A percentile compares a stretch with the other conserved stretches of the same genome.
These are phyloP conservation scores for Knufia petricola DNA, from an alignment of 2,329 filamentous ascomycete species.

Conservation along the genomic window DNA sequence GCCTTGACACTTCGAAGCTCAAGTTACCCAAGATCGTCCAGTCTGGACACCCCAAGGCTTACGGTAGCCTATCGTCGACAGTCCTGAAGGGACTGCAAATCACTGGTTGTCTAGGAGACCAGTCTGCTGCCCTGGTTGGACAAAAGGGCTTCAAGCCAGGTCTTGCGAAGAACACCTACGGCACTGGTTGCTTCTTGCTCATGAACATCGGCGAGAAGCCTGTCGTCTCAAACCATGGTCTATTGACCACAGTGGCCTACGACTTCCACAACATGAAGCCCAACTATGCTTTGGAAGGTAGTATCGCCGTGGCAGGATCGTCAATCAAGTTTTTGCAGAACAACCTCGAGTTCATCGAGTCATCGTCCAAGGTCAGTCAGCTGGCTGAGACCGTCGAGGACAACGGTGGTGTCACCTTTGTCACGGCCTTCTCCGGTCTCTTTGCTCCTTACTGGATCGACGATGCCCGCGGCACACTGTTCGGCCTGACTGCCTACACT, in stretches of 20 bases:
- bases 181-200: conserved; percentile 79
- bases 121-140: conserved; percentile 76
- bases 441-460: conserved; percentile 95
- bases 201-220: conserved; percentile 82
- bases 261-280: conserved; percentile 62
- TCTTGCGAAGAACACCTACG: conserved; percentile 83
- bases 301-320: conserved; percentile 70
- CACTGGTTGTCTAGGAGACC: conserved; percentile 77
- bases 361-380: conserved; percentile 54
- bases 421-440: conserved; percentile 82
- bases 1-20: conserved; percentile 61
- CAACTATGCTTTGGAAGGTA: conserved; percentile 74
- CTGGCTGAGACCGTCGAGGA: conserved; percentile 57
- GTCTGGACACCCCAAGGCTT: conserved; percentile 64
- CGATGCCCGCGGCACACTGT: conserved; percentile 79
- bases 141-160: conserved; percentile 76
- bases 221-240: conserved; percentile 71
- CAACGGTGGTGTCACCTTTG: conserved; percentile 75
- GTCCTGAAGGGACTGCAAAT: conserved; percentile 61
- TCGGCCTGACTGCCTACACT: conserved; percentile 78
- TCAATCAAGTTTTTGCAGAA: conserved; percentile 67
- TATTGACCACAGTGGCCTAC: conserved; percentile 80
- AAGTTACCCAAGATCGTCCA: conserved; percentile 73
- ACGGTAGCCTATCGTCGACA: conserved; percentile 57
- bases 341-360: conserved; percentile 54